Conservation (phyloP, 176 grass and related monocot genomes). For the Urochloa ruziziensis region DNA sequence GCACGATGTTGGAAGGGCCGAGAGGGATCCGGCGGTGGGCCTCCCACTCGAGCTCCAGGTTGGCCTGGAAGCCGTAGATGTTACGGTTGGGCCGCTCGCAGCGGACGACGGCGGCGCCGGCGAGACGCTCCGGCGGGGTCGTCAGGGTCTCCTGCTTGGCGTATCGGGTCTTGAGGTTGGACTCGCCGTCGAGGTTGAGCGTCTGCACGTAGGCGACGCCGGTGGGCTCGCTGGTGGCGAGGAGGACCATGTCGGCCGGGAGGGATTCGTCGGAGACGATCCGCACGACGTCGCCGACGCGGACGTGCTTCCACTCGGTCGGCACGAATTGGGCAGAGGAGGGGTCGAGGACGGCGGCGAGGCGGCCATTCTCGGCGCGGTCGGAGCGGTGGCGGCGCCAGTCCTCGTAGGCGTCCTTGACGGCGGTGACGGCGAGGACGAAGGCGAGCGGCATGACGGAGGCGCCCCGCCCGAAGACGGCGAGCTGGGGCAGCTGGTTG, state of each 20-base stretch:
- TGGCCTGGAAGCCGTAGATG: conserved; percentile 88
- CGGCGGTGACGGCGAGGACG: conserved; percentile 78
- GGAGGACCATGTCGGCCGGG: conserved; percentile 92
- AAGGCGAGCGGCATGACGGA: conserved; percentile 85
- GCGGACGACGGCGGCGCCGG: conserved; percentile 48
- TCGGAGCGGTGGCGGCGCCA: conserved; percentile 83
- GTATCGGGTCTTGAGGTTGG: conserved; percentile 95
- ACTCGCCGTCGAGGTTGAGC: conserved; percentile 96
- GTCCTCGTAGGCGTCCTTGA: conserved; percentile 99
- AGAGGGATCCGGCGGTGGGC: conserved; percentile 65
- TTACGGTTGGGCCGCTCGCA: conserved; percentile 79
- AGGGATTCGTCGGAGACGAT: conserved; percentile 62
- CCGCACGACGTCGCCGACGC: conserved; percentile 73
- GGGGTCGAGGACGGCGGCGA: conserved; percentile 32
- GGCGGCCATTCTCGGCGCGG: conserved; percentile 70
- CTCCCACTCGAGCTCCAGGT: conserved; percentile 47
- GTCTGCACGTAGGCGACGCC: conserved; percentile 93
- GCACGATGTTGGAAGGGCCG: conserved; percentile 83
- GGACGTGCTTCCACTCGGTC: conserved; percentile 73
- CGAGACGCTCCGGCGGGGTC: conserved; percentile 33
- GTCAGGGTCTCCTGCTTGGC: conserved; percentile 79
- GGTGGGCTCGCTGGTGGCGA: conserved; percentile 89
- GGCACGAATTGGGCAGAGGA: conserved; percentile 35
- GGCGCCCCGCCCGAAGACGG: conserved; percentile 63
- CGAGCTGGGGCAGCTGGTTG: conserved; percentile 93